Percentiles rank a stretch among this genome's conserved stretches.
Evolutionary conservation across 1,284 basidiomycete species (phyloP).

Genomic region (Sporisorium scitamineum): DNA sequence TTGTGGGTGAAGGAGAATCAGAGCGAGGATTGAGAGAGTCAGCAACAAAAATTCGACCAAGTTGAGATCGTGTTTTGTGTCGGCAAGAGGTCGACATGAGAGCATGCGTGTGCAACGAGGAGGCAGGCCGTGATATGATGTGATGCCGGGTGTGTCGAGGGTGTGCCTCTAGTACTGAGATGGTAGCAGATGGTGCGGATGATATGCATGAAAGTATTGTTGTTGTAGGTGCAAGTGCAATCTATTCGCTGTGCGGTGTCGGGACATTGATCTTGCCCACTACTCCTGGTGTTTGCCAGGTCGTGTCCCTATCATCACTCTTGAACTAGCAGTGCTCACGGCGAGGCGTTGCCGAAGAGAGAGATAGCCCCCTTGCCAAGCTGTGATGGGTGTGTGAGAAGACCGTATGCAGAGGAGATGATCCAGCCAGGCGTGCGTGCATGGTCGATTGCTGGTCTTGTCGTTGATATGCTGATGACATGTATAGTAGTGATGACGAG

Average conservation of each 20-base stretch:
- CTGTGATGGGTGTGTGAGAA: background rate
- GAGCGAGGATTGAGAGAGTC: slow-evolving; percentile 1
- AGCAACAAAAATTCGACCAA: slow-evolving; percentile 2
- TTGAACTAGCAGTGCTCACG: too few relatives aligned
- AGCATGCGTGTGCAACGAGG: slow-evolving; percentile 6
- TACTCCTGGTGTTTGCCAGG: background rate
- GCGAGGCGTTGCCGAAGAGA: too few relatives aligned
- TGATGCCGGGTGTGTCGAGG: background rate
- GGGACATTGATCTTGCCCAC: background rate
- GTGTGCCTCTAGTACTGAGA: background rate
- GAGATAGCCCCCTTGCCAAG: too few relatives aligned
- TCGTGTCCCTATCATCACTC: background rate
- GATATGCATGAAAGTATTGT: background rate
- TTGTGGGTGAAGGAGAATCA: background rate
- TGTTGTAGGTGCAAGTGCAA: background rate
- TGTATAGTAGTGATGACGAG: background rate
- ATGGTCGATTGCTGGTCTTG: background rate
- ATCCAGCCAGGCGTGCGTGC: background rate
- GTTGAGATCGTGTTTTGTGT: background rate
- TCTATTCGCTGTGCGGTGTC: background rate
- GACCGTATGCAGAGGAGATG: background rate
- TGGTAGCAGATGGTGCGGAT: background rate
- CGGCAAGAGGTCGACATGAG: background rate
- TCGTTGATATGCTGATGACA: background rate
- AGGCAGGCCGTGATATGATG: background rate